Conservation (phyloP, 306 rosid species). For the Cicer judaicum region DNA sequence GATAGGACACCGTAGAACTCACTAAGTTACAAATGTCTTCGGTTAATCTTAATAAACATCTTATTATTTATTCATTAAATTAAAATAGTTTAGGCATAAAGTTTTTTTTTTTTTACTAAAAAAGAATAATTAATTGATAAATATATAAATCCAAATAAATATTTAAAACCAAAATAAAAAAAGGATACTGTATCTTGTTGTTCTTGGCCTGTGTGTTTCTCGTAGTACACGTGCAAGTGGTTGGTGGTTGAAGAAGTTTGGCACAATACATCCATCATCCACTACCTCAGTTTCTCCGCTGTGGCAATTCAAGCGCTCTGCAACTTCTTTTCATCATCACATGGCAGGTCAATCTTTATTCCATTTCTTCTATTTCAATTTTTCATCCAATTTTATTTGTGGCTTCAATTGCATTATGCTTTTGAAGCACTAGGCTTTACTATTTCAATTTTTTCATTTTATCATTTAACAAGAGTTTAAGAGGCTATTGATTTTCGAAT, state of each 20-base stretch:
- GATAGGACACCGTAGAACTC: too few species aligned
- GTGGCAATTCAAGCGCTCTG: slow-evolving; percentile 32
- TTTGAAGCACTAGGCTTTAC: background rate
- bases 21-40: too few species aligned
- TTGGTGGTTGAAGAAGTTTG: background rate
- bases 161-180: too few species aligned
- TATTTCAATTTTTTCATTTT: background rate
- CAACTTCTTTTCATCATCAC: slow-evolving; percentile 19
- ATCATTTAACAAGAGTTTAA: background rate
- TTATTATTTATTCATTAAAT: too few species aligned
- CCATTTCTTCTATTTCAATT: background rate
- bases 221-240: too few species aligned
- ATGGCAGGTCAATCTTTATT: slow-evolving; percentile 44
- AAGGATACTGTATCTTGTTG: too few species aligned
- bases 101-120: too few species aligned
- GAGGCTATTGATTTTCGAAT: slow-evolving; percentile 29
- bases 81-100: too few species aligned
- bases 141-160: too few species aligned
- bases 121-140: too few species aligned
- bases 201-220: too few species aligned
- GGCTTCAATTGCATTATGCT: background rate
- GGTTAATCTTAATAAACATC: too few species aligned
- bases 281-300: slow-evolving; percentile 43
- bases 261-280: background rate
- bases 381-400: background rate